Base-by-base conservation (phyloP, 2,329 filamentous ascomycete species). In the Monosporascus sp. region DNA sequence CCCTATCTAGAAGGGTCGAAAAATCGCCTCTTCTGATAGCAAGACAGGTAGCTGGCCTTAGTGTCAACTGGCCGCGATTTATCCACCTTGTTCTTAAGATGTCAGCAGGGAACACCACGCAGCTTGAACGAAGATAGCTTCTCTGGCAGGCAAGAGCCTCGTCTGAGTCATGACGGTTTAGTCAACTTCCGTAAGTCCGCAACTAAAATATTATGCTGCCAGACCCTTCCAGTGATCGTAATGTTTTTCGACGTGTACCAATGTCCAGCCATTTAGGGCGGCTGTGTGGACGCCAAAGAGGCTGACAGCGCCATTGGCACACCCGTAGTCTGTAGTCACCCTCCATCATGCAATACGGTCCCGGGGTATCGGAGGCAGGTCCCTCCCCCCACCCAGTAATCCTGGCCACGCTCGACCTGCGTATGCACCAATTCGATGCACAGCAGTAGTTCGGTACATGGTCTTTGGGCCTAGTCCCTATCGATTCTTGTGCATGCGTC, bases 321-420 rank as follows among this genome's bases (percentile, higher is more conserved):
- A 18, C 25, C 31, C 50, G 55, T 53, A 49, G 54, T 53, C 52
- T 36, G 49, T 55, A 53, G 43, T 51, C 51, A 59, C 57, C 57
- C 57, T 51, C 54, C 53, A 54, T 41, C 51, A 56, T 55, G 60
- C 56, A 60, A 41, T 35, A 49, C 31, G 52, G 31, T 27, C 54
- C 57, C 54, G 56, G 62, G 56, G 56, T 53, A 51, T 54, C 53
- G 31, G 18, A 39, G 52, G 57, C 48, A 51, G 51, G 57, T 54
- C 51, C 54, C 59, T 50, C 50, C 57, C 51, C 50, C 51, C 50
- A 48, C 50, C 61, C 62, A 57, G 65, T 63, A 49, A 64, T 48
- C 18, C 48, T 58, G 54, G 58, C 61, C 57, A 53, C 56, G 59
- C 62, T 52, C 51, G 51, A 51, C 56, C 56, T 56, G 48, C 50